Base-by-base conservation (phyloP, 179 eudicot genomes). In the Vitellaria paradoxa region DNA sequence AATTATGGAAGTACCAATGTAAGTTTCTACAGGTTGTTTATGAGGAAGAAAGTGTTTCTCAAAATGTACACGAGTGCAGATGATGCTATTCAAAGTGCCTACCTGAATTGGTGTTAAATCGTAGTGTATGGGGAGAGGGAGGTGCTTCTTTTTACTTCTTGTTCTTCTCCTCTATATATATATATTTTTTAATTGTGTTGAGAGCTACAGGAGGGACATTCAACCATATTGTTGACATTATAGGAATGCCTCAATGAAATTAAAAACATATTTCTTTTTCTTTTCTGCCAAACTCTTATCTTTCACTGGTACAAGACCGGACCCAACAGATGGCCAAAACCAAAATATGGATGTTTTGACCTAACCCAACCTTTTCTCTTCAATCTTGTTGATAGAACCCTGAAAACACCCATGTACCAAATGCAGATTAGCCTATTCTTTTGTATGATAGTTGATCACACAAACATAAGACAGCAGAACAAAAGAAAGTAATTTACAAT, bases 1-100 rank as follows among this genome's bases (percentile, higher is more conserved):
- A 81, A 81, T 96, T 65, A 53, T 87, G 47, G 93, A 96, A 85
- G 86, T 92, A 4, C 99, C 98, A 20, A 81, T 96, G 55, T 96
- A 80, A 87, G 65, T 56, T 52, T 4, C 15, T 24, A 14, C 66
- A 40, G 71, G 23, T 46, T 4, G 10, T 60, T 55, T n/a, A 59
- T 26, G 24, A 9, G 66, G 50, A n/a, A 12, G 55, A 42, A 42
- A 42, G 45, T 42, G 45, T 42, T 42, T 42, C 45, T 42, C 45
- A 42, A 42, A 42, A 1, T 42, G 45, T 42, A 42, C 45, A 42
- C 45, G 5, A 42, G 5, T 42, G 45, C 45, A 42, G 45, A 42
- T 42, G 45, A 42, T 1, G 45, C 45, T 42, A 42, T 42, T 42
- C 45, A 42, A 42, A 42, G 45, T 42, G 45, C 45, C 45, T 5